Conservation (phyloP, 2,329 filamentous ascomycete species). For the Neofusicoccum sp. region DNA sequence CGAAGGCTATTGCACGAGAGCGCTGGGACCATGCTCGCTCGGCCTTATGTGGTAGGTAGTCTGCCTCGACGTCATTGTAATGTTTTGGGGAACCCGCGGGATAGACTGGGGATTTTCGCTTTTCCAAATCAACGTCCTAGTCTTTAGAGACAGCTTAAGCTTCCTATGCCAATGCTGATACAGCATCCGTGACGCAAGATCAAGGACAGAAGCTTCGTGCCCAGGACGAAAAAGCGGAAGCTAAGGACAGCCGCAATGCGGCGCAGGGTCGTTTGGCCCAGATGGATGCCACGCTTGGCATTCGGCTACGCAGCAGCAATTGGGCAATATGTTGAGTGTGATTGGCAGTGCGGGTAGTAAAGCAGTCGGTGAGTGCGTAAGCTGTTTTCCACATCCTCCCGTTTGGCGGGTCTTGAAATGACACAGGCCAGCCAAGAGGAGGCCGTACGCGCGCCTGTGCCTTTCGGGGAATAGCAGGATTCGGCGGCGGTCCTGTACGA, state of each 20-base stretch:
- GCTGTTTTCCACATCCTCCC: neutral
- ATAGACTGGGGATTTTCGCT: too few relatives aligned
- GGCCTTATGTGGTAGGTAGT: too few relatives aligned
- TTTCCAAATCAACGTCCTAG: too few relatives aligned
- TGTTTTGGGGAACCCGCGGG: too few relatives aligned
- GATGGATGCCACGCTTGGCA: neutral
- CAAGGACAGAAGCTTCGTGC: neutral
- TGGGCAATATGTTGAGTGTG: neutral
- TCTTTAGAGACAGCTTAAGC: neutral
- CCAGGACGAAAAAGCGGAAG: neutral
- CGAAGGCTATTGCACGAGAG: neutral
- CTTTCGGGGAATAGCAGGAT: neutral
- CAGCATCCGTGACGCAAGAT: neutral
- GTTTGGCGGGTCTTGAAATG: neutral
- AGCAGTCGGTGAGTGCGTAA: conserved; percentile 12
- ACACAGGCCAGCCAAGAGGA: neutral
- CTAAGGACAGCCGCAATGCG: neutral
- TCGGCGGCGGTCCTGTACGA: neutral
- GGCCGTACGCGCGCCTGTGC: neutral
- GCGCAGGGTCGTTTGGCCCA: neutral
- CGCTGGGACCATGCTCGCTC: neutral
- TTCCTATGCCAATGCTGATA: neutral
- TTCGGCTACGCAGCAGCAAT: neutral
- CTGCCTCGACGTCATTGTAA: too few relatives aligned
- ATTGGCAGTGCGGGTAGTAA: neutral